Conservation (phyloP, 2,329 filamentous ascomycete species). For the Chaetomium sp. region DNA sequence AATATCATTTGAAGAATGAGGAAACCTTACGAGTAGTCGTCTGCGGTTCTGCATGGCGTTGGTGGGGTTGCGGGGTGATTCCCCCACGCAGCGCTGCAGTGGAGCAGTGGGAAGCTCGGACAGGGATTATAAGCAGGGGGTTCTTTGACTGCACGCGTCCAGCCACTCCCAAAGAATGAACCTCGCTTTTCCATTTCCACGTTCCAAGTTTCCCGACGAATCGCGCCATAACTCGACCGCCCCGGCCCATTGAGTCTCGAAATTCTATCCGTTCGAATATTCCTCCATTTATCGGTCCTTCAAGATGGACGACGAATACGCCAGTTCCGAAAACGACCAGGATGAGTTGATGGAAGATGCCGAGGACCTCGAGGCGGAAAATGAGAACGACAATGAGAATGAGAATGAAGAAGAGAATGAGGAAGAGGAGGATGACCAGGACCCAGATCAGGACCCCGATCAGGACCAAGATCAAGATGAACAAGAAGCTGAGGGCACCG, state of each 20-base stretch:
- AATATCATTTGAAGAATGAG: too few species aligned
- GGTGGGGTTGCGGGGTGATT: background rate
- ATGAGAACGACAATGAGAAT: constrained; percentile 39
- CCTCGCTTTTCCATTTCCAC: too few species aligned
- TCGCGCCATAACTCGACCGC: background rate
- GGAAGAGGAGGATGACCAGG: constrained; percentile 29
- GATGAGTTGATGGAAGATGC: constrained; percentile 53
- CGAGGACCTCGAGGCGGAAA: constrained; percentile 31
- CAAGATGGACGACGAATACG: constrained; percentile 30
- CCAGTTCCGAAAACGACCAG: constrained; percentile 44
- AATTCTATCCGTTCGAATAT: too few species aligned
- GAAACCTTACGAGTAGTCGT: background rate
- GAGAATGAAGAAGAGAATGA: constrained; percentile 38
- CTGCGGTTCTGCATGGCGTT: background rate
- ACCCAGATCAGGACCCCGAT: constrained; percentile 21
- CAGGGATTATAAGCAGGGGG: background rate
- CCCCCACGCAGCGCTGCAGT: background rate
- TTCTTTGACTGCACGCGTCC: too few species aligned
- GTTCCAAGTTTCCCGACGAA: background rate
- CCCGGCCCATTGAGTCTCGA: background rate
- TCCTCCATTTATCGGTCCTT: background rate
- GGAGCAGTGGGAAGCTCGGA: background rate
- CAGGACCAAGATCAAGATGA: constrained; percentile 10
- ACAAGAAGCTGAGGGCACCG: constrained; percentile 19
- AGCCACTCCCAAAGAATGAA: too few species aligned